Conservation (phyloP, 192 early-diverging fungal genomes). For the Linnemannia schmuckeri region DNA sequence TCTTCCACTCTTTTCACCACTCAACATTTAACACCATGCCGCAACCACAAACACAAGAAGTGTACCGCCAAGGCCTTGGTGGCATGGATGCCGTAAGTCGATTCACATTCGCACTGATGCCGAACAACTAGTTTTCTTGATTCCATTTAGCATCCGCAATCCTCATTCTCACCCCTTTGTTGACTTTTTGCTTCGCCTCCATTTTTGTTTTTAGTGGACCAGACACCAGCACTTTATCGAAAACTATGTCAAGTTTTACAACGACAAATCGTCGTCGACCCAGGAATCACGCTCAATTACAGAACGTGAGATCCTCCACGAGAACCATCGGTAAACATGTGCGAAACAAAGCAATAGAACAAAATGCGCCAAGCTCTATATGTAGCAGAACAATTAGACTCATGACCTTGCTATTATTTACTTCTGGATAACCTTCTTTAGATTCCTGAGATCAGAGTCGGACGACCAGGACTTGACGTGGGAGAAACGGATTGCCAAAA, state of each 20-base stretch:
- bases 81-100: conserved; percentile 62
- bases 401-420: neutral
- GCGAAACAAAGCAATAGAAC: neutral
- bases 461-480: conserved; percentile 66
- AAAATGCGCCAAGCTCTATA: neutral
- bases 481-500: conserved; percentile 84
- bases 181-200: neutral
- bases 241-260: conserved; percentile 67
- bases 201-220: conserved; percentile 54
- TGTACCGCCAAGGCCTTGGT: conserved; percentile 57
- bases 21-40: neutral
- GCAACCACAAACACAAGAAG: conserved; percentile 1
- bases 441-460: conserved; percentile 72
- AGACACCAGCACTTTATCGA: conserved; percentile 72
- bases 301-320: conserved; percentile 78
- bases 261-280: neutral
- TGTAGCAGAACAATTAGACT: neutral
- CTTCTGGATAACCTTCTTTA: conserved; percentile 12
- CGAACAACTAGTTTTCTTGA: neutral
- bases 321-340: conserved; percentile 72
- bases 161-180: neutral
- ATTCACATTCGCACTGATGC: neutral
- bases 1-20: neutral
- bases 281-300: conserved; percentile 49
- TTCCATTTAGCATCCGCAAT: neutral